A percentile compares a stretch with the other conserved stretches of the same genome.
Conservation (phyloP, 2,329 filamentous ascomycete species). For the Penicillium griseofulvum region DNA sequence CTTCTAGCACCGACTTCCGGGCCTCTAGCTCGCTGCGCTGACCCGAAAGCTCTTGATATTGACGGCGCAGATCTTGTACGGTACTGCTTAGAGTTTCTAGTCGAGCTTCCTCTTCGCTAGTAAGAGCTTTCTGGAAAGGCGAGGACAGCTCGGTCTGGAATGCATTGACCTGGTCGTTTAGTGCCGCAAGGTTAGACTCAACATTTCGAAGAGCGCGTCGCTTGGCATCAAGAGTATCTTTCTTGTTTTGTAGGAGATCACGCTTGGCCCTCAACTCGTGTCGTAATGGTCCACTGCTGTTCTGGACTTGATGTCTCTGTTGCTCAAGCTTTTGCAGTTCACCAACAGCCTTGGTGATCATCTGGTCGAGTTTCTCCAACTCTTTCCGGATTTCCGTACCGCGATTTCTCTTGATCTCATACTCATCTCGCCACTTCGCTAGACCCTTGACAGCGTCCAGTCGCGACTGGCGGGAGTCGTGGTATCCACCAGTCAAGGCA, state of each 20-base stretch:
- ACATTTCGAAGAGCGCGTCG: slow-evolving; percentile 64
- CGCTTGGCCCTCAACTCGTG: slow-evolving; percentile 74
- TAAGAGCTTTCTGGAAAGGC: slow-evolving; percentile 89
- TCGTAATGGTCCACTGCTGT: slow-evolving; percentile 75
- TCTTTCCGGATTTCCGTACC: slow-evolving; percentile 65
- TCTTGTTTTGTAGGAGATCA: slow-evolving; percentile 70
- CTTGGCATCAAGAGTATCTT: slow-evolving; percentile 71
- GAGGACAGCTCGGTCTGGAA: slow-evolving; percentile 78
- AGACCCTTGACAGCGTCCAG: slow-evolving; percentile 79
- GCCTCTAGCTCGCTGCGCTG: slow-evolving; percentile 74
- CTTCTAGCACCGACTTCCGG: slow-evolving; percentile 78
- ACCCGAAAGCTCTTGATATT: slow-evolving; percentile 72
- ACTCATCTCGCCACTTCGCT: slow-evolving; percentile 70
- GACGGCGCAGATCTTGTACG: slow-evolving; percentile 71
- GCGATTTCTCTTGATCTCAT: slow-evolving; percentile 64
- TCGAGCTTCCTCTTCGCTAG: slow-evolving; percentile 74
- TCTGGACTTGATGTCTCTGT: slow-evolving; percentile 71
- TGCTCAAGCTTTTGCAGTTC: slow-evolving; percentile 81
- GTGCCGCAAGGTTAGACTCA: slow-evolving; percentile 69
- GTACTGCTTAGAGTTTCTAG: slow-evolving; percentile 68
- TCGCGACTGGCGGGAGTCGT: slow-evolving; percentile 80
- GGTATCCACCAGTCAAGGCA: slow-evolving; percentile 90
- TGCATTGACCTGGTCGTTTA: slow-evolving; percentile 71
- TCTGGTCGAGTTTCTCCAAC: slow-evolving; percentile 77
- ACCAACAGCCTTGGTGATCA: slow-evolving; percentile 82